Evolutionary conservation across 2,329 filamentous ascomycete species (phyloP), one percentile per base, ranked within the genome.

Genomic region (Bipolaris zeicola): DNA sequence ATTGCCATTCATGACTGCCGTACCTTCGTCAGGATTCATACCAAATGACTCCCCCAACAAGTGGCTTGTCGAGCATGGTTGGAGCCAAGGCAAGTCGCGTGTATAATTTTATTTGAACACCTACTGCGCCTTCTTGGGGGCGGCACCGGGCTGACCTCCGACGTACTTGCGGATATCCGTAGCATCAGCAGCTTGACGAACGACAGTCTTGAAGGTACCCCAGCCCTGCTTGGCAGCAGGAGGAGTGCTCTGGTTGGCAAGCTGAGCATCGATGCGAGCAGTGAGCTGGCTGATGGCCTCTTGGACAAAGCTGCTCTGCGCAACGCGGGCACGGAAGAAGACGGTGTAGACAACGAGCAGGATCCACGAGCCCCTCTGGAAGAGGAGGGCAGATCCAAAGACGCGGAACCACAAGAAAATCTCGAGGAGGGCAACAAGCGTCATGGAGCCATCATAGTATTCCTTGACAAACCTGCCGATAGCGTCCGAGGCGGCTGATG

Each of bases 381-480:
- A 98, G 67, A 96, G 82, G 62, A 98, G 79, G 60, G 92, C 91
- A 31, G 91, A 89, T 52, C 92, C 79, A 46, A 96, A 73, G 52
- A 99, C 81, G 71, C 95, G 92, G 78, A 90, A 81, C 88, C 93
- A 96, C 58, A 98, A 87, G 38, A 85, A 79, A 66, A 98, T 91
- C 81, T 99, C 95, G 57, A 99, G 90, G 44, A 83, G 82, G 36
- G 94, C 90, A 31, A 99, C 95, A 59, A 98, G 82, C 55, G 90
- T 91, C 95, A 99, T 99, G 78, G 92, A 96, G 60, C 86, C 81
- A 76, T 99, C 95, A 76, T 99, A 99, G 85, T 98, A 97, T 76
- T 92, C 87, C 87, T 98, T 98, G 77, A 99, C 92, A 72, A 99
- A 99, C 70, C 84, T 85, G 67, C 92, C 92, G 76, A 99, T 96